A percentile compares a stretch with the other conserved stretches of the same genome.
phyloP scores from a whole-genome alignment of 192 early-diverging fungal species.

The Mortierella antarctica region DNA sequence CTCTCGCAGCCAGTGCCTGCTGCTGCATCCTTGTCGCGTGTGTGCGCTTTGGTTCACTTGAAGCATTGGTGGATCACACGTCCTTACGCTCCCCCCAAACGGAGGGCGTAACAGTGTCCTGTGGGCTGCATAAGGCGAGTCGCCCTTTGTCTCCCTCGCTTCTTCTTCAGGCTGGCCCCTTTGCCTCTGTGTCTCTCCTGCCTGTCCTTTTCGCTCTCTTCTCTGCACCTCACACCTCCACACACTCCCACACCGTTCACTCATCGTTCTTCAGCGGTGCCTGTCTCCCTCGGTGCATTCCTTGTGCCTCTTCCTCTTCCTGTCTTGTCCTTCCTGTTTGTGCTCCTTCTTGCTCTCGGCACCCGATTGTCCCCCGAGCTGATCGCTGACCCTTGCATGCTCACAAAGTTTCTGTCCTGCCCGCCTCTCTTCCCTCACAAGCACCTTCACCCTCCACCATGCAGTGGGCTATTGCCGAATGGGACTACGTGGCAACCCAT shows the following conservation, averaged over 20 bases:
- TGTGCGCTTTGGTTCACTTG: no score
- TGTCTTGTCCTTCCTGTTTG: neutral
- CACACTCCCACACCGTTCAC: neutral
- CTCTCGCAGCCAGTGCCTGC: no score
- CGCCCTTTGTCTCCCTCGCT: no score
- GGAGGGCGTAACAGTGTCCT: no score
- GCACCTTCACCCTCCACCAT: neutral
- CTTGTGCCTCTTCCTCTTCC: neutral
- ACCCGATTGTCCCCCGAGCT: neutral
- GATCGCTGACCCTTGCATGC: neutral
- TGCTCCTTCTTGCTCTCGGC: neutral
- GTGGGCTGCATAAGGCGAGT: no score
- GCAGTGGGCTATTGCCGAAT: slow-evolving; percentile 53
- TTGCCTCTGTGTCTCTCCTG: neutral
- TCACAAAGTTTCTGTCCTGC: neutral
- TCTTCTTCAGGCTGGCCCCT: no score
- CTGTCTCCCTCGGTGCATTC: neutral
- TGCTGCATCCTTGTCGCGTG: no score
- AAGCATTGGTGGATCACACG: no score
- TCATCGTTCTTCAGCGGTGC: neutral
- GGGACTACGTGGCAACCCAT: slow-evolving; percentile 48
- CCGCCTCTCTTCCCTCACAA: neutral
- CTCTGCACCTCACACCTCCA: neutral
- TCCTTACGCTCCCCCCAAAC: no score
- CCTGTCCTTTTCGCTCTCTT: neutral